Evolutionary conservation across 1,284 basidiomycete genomes (phyloP), one percentile per base, ranked within the genome.

Genomic region (Apiotrichum mycotoxinovorans): DNA sequence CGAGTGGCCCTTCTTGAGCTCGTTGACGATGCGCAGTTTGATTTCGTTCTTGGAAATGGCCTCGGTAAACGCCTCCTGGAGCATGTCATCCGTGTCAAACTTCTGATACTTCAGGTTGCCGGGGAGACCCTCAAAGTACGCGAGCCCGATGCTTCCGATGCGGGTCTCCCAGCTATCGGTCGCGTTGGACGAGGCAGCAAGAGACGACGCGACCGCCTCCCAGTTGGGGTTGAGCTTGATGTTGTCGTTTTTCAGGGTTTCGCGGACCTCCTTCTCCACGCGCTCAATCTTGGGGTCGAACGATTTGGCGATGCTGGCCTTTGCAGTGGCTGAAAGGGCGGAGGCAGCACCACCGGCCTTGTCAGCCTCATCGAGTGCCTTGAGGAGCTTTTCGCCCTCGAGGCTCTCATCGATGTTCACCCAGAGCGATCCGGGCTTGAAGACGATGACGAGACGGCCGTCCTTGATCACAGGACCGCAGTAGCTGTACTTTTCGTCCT

Each of bases 41-140:
- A 57, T 38, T 23, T 40, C 33, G 43, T 57, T 57, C n/a, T 27
- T 22, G 2, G 34, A 4, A 12, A 57, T 50, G 30, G 46, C 50
- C 22, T 51, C 55, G 37, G n/a, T 17, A 23, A 51, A 57, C 22
- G 55, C 55, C 45, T 57, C 55, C 44, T 48, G 50, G 22, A 52
- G 49, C 34, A 57, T n/a, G 37, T 57, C 55, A 44, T 57, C 55
- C 3, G 8, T 20, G 37, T 45, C 49, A 33, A 57, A 46, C 50
- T 52, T 52, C 3, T 20, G 2, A 25, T 20, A 12, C 37, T 52
- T 47, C 23, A 55, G 54, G 18, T 17, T 3, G 34, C 4, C 15
- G 14, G 7, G 18, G 11, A 30, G 17, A 8, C 20, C 54, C 25
- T 55, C 54, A 45, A 50, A 55, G 48, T 55, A 55, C 14, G 30